Conservation (phyloP, 1,284 basidiomycete genomes). For the Tilletia setariae region DNA sequence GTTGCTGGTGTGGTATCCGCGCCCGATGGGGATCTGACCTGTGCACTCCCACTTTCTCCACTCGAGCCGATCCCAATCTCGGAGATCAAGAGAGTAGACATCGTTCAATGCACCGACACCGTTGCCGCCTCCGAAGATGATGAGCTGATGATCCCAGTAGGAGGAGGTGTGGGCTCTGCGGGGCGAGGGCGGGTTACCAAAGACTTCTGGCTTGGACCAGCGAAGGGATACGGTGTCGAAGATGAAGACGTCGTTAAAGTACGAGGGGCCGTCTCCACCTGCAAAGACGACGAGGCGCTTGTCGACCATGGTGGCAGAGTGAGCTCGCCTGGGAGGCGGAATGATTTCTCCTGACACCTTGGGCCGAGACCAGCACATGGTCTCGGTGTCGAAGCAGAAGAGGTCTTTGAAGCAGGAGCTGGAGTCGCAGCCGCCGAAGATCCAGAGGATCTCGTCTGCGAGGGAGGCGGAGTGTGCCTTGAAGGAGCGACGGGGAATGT, state of each 20-base stretch:
- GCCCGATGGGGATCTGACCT: constrained; percentile 59
- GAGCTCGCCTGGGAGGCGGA: constrained; percentile 78
- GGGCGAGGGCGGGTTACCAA: constrained; percentile 60
- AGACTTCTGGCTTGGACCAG: constrained; percentile 36
- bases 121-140: constrained; percentile 88
- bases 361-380: constrained; percentile 80
- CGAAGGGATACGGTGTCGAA: constrained; percentile 65
- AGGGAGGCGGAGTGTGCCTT: constrained; percentile 80
- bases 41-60: constrained; percentile 59
- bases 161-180: constrained; percentile 78
- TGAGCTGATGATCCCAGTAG: constrained; percentile 69
- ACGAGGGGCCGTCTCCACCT: constrained; percentile 72
- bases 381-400: constrained; percentile 83
- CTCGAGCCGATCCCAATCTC: constrained; percentile 62
- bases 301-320: constrained; percentile 81
- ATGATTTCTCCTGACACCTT: constrained; percentile 67
- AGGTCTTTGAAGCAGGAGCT: constrained; percentile 72
- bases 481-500: constrained; percentile 69
- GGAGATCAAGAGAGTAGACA: constrained; percentile 77
- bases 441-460: constrained; percentile 75
- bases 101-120: constrained; percentile 83
- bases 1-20: constrained; percentile 88
- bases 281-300: constrained; percentile 74
- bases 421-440: constrained; percentile 84
- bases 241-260: constrained; percentile 67